Evolutionary conservation across 768 basidiomycete species (phyloP).

Genomic region (Naematelia encephala): DNA sequence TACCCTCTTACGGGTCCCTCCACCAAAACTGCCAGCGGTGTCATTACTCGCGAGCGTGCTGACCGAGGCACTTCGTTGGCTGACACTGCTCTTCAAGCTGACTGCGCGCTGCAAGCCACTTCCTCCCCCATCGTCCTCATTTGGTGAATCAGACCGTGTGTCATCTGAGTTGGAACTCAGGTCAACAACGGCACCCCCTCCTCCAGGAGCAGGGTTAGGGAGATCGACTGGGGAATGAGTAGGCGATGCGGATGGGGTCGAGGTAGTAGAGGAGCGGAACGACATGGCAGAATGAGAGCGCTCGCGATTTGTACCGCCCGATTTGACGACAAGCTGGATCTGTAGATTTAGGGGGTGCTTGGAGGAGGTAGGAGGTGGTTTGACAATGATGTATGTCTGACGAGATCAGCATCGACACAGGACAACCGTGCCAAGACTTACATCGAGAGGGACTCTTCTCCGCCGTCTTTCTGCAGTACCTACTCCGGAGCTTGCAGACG

Average conservation of each 20-base stretch:
- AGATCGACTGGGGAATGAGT: not conserved
- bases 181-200: not conserved
- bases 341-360: constrained; percentile 87
- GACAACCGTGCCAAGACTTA: constrained; percentile 1
- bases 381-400: constrained; percentile 86
- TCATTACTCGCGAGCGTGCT: constrained; percentile 18
- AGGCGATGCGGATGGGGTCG: constrained; percentile 1
- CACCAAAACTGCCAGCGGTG: constrained; percentile 20
- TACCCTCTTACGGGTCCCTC: constrained; percentile 31
- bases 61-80: not conserved
- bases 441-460: constrained; percentile 4
- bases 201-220: not conserved
- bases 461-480: not conserved
- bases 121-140: not conserved
- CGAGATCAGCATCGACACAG: not conserved
- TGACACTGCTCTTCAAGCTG: not conserved
- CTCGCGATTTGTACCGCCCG: constrained; percentile 14
- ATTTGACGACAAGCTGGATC: constrained; percentile 68
- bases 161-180: not conserved
- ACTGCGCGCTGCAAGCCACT: not conserved
- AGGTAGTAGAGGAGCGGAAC: not conserved
- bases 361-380: constrained; percentile 78
- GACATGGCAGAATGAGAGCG: constrained; percentile 21
- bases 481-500: constrained; percentile 3
- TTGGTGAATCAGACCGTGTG: not conserved